Evolutionary conservation across 257 asterid species (phyloP).

Genomic region (Gentiana straminea): DNA sequence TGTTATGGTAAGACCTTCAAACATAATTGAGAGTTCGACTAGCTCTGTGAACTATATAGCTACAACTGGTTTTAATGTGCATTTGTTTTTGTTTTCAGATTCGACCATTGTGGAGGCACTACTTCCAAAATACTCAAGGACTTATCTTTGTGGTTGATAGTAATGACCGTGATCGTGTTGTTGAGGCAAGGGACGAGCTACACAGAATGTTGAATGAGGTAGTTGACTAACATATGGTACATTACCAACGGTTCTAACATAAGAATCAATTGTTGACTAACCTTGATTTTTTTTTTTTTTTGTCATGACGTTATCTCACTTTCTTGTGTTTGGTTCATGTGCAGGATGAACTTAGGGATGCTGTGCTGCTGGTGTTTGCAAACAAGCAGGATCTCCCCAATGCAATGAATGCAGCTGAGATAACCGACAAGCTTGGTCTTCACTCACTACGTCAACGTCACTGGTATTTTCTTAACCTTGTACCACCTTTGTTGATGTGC

Average conservation of each 20-base stretch:
- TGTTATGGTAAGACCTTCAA: no score
- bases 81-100: constrained; percentile 29
- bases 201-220: constrained; percentile 84
- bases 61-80: no score
- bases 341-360: constrained; percentile 60
- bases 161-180: constrained; percentile 79
- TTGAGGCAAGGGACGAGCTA: constrained; percentile 81
- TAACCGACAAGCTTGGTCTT: constrained; percentile 66
- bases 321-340: constrained; percentile 1
- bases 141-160: constrained; percentile 77
- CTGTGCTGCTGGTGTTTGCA: constrained; percentile 63
- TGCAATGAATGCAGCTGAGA: constrained; percentile 71
- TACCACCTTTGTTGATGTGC: not conserved
- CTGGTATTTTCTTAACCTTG: constrained; percentile 26
- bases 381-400: constrained; percentile 71
- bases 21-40: no score
- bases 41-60: no score
- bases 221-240: constrained; percentile 1
- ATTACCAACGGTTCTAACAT: no score
- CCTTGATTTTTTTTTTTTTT: no score
- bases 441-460: constrained; percentile 67
- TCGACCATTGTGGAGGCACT: constrained; percentile 84
- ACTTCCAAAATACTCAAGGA: constrained; percentile 83
- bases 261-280: no score
- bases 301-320: not conserved